Evolutionary conservation across 352 stramenopile genomes (phyloP), one percentile per base, ranked within the genome.

Genomic region (Pythium chondricola): DNA sequence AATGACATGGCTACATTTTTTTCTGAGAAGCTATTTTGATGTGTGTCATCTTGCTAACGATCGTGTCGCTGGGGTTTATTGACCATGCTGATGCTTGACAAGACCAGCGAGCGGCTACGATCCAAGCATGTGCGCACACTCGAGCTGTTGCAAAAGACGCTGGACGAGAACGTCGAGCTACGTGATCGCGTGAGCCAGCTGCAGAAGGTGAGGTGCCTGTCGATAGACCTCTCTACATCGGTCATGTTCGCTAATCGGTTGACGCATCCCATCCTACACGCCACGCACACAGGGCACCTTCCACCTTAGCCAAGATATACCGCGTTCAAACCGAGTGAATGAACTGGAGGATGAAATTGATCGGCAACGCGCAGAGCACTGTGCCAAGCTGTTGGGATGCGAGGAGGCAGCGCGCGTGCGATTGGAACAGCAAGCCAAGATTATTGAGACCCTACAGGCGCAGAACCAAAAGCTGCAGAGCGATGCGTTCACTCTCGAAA

Each of bases 71-170:
- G n/a, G n/a, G n/a, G n/a, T n/a, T n/a, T n/a, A n/a, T n/a, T n/a
- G n/a, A 22, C 25, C 43, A 63, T 63, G 55, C 24, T 85, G 71
- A 49, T 71, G 38, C 58, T 83, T 41, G 74, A 85, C 46, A 81
- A 69, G 25, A 78, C 75, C 3, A 70, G 74, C 21, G 78, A 89
- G 60, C 68, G 76, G 46, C 59, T 89, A 35, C 73, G 78, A 26
- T 86, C 78, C 52, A 89, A 89, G 65, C 78, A 89, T 51, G 78
- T 89, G 18, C 74, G 78, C 14, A 89, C 78, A 24, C 71, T 89
- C 2, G 78, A 89, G 56, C 55, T 89, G 26, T 67, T 89, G 17
- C 78, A 89, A 48, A 85, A 86, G 58, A 89, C 78, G 21, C 55
- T 89, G 2, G 78, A 89, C 37, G 78, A 87, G 50, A 89, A 89